Percentiles rank a stretch among this genome's conserved stretches.
Conservation (phyloP, 495 filamentous ascomycete species). For the Tetracladium marchalianum region DNA sequence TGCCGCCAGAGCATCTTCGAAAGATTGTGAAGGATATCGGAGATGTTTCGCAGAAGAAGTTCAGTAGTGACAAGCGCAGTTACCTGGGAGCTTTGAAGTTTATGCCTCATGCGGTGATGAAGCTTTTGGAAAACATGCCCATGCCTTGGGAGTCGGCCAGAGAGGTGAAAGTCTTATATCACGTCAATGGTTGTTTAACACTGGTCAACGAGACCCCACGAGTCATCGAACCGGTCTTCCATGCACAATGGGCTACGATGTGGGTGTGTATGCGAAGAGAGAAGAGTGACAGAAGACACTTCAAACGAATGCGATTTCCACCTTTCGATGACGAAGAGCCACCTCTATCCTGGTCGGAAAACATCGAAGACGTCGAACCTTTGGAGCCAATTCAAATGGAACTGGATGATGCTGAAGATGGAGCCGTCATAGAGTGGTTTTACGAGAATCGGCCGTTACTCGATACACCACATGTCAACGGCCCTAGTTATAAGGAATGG, state of each 20-base stretch:
- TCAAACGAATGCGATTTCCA: conserved; percentile 98
- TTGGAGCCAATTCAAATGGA: conserved; percentile 99
- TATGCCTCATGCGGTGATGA: conserved; percentile 99
- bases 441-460: conserved; percentile 90
- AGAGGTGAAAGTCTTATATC: conserved; percentile 96
- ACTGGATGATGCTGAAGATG: conserved; percentile 91
- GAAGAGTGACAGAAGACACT: conserved; percentile 91
- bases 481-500: conserved; percentile 94
- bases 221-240: conserved; percentile 97
- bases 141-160: conserved; percentile 98
- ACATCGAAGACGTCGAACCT: conserved; percentile 97
- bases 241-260: conserved; percentile 99
- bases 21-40: conserved; percentile 99
- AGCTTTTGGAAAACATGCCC: conserved; percentile 98
- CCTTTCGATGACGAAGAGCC: conserved; percentile 99
- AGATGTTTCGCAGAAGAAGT: conserved; percentile 99
- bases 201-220: conserved; percentile 94
- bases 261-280: conserved; percentile 98
- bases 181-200: conserved; percentile 95
- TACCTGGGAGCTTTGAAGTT: conserved; percentile 97
- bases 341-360: conserved; percentile 94
- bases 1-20: conserved; percentile 96
- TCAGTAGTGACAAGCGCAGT: conserved; percentile 95
- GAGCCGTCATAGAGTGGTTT: conserved; percentile 88
- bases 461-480: conserved; percentile 91